Percentiles rank a stretch among this genome's conserved stretches.
phyloP scores from a whole-genome alignment of 2,329 filamentous ascomycete genomes.

The Corniculantispora saksenae region DNA sequence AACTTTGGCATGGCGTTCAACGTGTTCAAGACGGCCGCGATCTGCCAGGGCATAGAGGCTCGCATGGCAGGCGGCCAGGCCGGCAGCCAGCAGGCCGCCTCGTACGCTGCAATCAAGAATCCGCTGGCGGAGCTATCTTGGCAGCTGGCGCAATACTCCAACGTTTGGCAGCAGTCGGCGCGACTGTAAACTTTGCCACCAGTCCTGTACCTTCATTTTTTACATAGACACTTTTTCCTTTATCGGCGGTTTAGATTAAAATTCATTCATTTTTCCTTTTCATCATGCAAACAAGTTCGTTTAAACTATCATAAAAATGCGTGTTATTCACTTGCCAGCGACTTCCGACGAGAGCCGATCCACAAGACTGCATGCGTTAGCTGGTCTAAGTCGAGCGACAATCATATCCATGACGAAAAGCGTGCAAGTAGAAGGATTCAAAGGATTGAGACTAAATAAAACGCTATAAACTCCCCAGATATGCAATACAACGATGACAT shows the following conservation, averaged over 20 bases:
- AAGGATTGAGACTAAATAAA: not conserved
- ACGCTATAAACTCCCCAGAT: not conserved
- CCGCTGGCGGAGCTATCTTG: conserved; percentile 80
- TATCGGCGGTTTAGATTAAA: not conserved
- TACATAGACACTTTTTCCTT: conserved; percentile 1
- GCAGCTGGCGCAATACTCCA: conserved; percentile 61
- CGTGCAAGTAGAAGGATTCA: not conserved
- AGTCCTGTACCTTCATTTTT: not conserved
- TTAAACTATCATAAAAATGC: not conserved
- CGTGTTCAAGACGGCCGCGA: conserved; percentile 60
- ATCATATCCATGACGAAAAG: not conserved
- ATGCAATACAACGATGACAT: not conserved
- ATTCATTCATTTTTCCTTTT: not conserved
- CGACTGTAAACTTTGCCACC: conserved; percentile 28
- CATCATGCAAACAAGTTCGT: too few relatives aligned
- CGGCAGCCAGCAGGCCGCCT: conserved; percentile 77
- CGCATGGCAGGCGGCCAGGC: conserved; percentile 83
- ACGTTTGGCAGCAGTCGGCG: conserved; percentile 25
- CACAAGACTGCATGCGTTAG: not conserved
- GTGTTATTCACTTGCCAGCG: not conserved
- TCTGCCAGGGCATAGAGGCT: conserved; percentile 88
- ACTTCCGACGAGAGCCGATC: not conserved
- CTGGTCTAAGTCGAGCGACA: not conserved
- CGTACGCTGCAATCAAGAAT: conserved; percentile 68
- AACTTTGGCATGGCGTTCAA: conserved; percentile 63